Evolutionary conservation across 148 eudicot genomes (phyloP).

Genomic region (Spergularia marina): DNA sequence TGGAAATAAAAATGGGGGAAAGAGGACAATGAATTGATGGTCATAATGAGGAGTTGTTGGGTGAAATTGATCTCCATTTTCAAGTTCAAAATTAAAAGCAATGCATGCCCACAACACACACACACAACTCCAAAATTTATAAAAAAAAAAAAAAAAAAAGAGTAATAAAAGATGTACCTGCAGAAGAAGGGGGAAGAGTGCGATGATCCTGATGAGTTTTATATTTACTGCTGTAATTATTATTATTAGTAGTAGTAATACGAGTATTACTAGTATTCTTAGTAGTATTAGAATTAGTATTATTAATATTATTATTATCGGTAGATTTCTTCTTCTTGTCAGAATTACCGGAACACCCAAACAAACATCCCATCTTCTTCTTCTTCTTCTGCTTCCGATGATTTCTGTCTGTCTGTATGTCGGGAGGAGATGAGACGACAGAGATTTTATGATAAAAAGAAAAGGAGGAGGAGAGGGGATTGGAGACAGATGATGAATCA

Average conservation of each 20-base stretch:
- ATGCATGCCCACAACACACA: no score
- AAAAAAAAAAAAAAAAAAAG: not conserved
- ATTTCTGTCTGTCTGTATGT: no score
- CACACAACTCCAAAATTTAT: no score
- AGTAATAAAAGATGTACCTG: slow-evolving; percentile 5
- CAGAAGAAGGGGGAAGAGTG: slow-evolving; percentile 8
- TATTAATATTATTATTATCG: slow-evolving; percentile 6
- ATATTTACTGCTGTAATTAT: not conserved
- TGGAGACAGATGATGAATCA: no score
- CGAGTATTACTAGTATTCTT: not conserved
- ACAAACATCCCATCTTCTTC: slow-evolving; percentile 21
- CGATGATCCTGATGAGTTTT: slow-evolving; percentile 24
- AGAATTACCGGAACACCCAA: slow-evolving; percentile 25
- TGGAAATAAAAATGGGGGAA: no score
- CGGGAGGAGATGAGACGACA: not conserved
- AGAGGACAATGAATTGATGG: no score
- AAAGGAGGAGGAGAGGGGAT: not conserved
- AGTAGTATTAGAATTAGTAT: no score
- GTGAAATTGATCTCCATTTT: no score
- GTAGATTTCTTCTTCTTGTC: slow-evolving; percentile 22
- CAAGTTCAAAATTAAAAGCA: no score
- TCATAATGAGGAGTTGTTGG: no score
- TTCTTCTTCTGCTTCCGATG: not conserved
- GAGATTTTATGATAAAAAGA: not conserved
- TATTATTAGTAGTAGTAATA: not conserved